Evolutionary conservation across 768 basidiomycete species (phyloP), one percentile per base, ranked within the genome.

Genomic region (Hemileccinum impolitum): DNA sequence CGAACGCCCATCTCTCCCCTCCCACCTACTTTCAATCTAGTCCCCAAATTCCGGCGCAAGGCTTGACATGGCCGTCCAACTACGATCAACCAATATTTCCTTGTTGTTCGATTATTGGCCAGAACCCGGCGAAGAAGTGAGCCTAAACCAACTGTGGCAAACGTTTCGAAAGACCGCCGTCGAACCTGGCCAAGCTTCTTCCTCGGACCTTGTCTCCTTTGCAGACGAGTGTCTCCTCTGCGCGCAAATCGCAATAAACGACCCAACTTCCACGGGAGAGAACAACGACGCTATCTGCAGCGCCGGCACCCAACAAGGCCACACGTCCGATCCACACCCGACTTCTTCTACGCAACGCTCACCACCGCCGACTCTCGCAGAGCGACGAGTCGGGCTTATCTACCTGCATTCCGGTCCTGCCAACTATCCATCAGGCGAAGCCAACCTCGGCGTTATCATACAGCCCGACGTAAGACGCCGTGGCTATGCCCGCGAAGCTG

Each of bases 361-460:
- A 0, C 14, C 13, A 0, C 23, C 15, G 1, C 3, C 26, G 3
- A 3, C 23, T 35, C 18, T 18, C 3, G 11, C 14, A 5, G 6
- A 23, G 10, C 21, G 2, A 10, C 48, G 13, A 2, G 31, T 48
- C 6, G 68, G 68, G 2, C 49, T 69, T 46, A 45, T 69, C 39
- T 69, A 71, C 48, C 45, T 71, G 8, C 44, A 58, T 10, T 39
- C 54, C 0, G 47, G 57, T 15, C 55, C 58, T 15, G 51, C 58
- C 28, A 62, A 57, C 40, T 1, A 38, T 26, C 45, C 45, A 21
- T 56, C 60, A 2, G 64, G 67, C n/a, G 81, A 86, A 60, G 71
- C 78, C 18, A 79, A 72, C 53, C 66, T 87, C 28, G 85, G 84
- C 11, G 64, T 88, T 54, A 69, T 79, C 45, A 52, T 86, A 25